Base-by-base conservation (phyloP, 768 basidiomycete genomes). In the Mycena crocata region DNA sequence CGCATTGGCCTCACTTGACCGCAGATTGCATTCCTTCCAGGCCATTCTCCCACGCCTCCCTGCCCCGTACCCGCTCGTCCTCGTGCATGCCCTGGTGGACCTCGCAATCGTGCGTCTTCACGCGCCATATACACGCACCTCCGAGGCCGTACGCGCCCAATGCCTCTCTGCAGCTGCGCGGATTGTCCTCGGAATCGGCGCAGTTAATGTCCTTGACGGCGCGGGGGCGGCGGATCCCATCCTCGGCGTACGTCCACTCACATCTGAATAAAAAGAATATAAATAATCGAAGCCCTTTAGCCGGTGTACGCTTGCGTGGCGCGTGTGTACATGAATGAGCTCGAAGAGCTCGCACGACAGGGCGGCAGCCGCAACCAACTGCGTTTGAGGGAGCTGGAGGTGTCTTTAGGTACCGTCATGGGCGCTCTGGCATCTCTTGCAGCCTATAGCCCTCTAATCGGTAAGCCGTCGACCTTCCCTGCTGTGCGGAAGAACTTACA, bases 91-190 rank as follows among this genome's bases (percentile, higher is more conserved):
- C 1, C 55, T 67, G 8, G 44, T 40, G 9, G 60, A 67, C 15
- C 55, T 67, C 14, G 60, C 60, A 1, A 30, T 57, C 14, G 26
- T 67, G 4, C 34, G 66, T 17, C 55, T 67, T 0, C 60, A 67
- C 28, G 46, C 46, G 1, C 60, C 66, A 14, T 46, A 32, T 15
- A 23, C 59, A 0, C 50, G 32, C 30, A 31, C 31, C 4, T 50
- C 37, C 2, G 35, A 40, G 4, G 2, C 26, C 24, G 24, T 52
- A 17, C 65, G 57, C 23, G 21, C 44, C 31, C 34, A 57, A 54
- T 34, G 28, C 15, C 44, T 49, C 6, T 19, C 39, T 1, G 54
- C 63, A 19, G 54, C 54, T 3, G 24, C 5, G 8, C 54, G 28
- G 23, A 40, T 56, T 13, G n/a, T 35, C 21, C 5, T 21, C 6